Evolutionary conservation across 148 eudicot genomes (phyloP), one percentile per base, ranked within the genome.

Genomic region (Vaccinium myrtillus): DNA sequence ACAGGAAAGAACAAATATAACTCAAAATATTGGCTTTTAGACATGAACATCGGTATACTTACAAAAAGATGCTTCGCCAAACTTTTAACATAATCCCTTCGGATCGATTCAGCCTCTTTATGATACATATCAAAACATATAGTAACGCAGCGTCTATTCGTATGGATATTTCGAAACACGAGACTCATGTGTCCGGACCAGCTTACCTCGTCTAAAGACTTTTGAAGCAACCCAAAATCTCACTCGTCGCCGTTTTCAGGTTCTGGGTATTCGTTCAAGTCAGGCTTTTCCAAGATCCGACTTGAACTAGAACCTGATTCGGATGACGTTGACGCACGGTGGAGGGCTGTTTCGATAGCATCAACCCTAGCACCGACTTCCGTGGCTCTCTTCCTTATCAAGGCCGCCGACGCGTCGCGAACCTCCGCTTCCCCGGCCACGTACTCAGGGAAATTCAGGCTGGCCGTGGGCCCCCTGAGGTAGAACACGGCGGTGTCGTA

Each of bases 401-500:
- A 65, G 70, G 70, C 70, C 6, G 70, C 30, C 14, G 70, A 65
- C 30, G 23, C 32, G 70, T 65, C 70, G 2, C 14, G 70, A 3
- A n/a, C 30, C 70, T 65, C 30, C 5, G 14, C 70, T 11, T 23
- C 70, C 0, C 30, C 70, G 30, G 25, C 70, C 5, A 65, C 70
- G 32, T 65, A 9, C 30, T 65, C 70, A 0, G 70, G 70, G 30
- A 65, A 65, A 30, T 65, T 65, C 2, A 65, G 70, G 30, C 70
- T 23, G 5, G 70, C 70, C 13, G 70, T 25, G 1, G 30, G 70
- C 5, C 70, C 70, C 4, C 70, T 4, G 70, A 65, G 70, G 32
- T 65, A 65, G 70, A 65, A 65, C 70, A 65, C 13, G 70, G 70
- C 70, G 70, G 70, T 65, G 70, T 65, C 70, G 70, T 65, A 65